These are phyloP conservation scores for Rubroboletus pulcherrimus DNA, from an alignment of 768 basidiomycete genomes.

Conservation along the genomic window DNA sequence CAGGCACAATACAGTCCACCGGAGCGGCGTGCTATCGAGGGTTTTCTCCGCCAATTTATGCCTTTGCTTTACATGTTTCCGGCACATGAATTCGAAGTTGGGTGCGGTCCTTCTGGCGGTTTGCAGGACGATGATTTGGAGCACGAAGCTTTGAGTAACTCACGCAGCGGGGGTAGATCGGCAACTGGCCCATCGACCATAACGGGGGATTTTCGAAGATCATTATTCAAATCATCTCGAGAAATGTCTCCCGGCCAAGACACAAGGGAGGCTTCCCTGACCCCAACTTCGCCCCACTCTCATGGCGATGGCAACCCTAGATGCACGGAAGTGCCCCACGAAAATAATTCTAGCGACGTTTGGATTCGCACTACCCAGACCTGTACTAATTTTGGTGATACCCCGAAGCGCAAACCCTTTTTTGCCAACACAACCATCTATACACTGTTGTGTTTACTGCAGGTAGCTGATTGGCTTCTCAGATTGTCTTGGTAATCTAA, in stretches of 20 bases:
- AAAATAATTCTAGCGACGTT: constrained; percentile 38
- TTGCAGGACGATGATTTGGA: constrained; percentile 36
- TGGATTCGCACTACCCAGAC: constrained; percentile 50
- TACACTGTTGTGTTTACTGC: constrained; percentile 79
- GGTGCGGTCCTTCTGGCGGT: constrained; percentile 54
- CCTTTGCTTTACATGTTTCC: constrained; percentile 75
- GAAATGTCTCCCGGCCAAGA: constrained; percentile 45
- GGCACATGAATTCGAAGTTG: constrained; percentile 61
- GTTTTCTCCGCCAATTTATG: constrained; percentile 79
- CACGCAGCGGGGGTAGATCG: constrained; percentile 41
- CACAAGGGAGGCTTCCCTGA: constrained; percentile 28
- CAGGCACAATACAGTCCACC: constrained; percentile 66
- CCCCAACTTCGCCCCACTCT: constrained; percentile 12
- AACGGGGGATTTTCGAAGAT: constrained; percentile 71
- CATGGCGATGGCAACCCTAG: constrained; percentile 1
- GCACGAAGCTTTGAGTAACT: constrained; percentile 21
- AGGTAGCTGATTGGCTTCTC: constrained; percentile 45
- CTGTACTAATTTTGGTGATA: constrained; percentile 25
- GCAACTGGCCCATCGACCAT: constrained; percentile 46
- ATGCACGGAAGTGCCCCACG: not conserved
- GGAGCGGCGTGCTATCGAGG: constrained; percentile 82
- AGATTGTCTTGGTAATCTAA: not conserved
- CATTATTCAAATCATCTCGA: constrained; percentile 71
- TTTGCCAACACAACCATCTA: constrained; percentile 95
- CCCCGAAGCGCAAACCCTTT: constrained; percentile 53